These are phyloP conservation scores for Pythium grandisporangium DNA, from an alignment of 352 stramenopile species.

Conservation along the genomic window DNA sequence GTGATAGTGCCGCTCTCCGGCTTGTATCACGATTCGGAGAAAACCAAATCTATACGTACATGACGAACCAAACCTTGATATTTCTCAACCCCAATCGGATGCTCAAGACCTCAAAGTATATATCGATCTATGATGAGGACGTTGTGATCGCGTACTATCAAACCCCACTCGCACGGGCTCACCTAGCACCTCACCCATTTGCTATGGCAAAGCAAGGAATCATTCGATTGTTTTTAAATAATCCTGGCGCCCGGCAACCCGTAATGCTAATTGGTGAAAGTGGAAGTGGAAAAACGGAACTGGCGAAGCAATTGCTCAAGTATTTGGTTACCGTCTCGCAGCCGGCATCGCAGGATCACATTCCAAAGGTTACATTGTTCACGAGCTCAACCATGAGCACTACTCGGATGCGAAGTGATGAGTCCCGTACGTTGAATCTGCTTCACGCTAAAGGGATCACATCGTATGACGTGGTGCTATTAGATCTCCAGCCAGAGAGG, in stretches of 20 bases:
- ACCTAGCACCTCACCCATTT: slow-evolving; percentile 58
- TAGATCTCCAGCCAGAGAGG: slow-evolving; percentile 51
- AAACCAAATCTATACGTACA: slow-evolving; percentile 52
- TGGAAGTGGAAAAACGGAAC: slow-evolving; percentile 66
- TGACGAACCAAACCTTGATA: slow-evolving; percentile 52
- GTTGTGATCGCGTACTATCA: slow-evolving; percentile 55
- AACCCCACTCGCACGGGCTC: slow-evolving; percentile 23
- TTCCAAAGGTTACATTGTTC: slow-evolving; percentile 46
- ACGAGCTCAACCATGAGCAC: slow-evolving; percentile 82
- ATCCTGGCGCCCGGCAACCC: slow-evolving; percentile 9
- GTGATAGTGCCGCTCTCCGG: not conserved
- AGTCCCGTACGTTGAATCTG: slow-evolving; percentile 59
- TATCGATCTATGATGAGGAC: slow-evolving; percentile 78
- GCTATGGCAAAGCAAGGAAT: slow-evolving; percentile 60
- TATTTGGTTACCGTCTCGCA: slow-evolving; percentile 55
- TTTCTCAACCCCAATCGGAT: slow-evolving; percentile 67
- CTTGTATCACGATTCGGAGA: slow-evolving; percentile 22
- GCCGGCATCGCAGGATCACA: slow-evolving; percentile 8
- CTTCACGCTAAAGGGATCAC: slow-evolving; percentile 61
- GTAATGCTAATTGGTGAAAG: slow-evolving; percentile 58
- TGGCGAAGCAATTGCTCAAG: slow-evolving; percentile 73
- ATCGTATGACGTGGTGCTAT: slow-evolving; percentile 56
- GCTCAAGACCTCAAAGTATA: slow-evolving; percentile 63
- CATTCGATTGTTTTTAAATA: slow-evolving; percentile 30
- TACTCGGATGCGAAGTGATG: slow-evolving; percentile 72